Conservation (phyloP, 352 stramenopile genomes). For the Globisporangium perplexum region DNA sequence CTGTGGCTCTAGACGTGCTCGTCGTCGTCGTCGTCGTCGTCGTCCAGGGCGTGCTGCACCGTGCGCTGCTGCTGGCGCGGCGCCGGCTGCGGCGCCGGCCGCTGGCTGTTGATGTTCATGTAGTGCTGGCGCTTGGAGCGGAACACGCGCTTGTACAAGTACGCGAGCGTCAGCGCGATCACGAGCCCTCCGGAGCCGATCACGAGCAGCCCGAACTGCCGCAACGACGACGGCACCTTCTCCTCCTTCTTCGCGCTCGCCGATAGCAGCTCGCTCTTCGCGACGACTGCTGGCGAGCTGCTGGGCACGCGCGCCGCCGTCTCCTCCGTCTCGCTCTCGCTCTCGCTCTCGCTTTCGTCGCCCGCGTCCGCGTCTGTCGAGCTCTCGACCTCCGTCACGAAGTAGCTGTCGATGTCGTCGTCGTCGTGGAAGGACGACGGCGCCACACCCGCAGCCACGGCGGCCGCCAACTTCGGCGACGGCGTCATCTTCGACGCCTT, state of each 20-base stretch:
- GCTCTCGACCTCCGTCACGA: slow-evolving; percentile 6
- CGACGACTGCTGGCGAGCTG: background rate
- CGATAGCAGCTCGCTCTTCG: slow-evolving; percentile 10
- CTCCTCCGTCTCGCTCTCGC: slow-evolving; percentile 3
- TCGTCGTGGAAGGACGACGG: slow-evolving; percentile 4
- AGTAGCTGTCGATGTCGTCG: slow-evolving; percentile 7
- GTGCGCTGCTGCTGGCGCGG: background rate
- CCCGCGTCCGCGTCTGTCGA: background rate
- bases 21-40: slow-evolving; percentile 3
- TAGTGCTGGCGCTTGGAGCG: slow-evolving; percentile 47
- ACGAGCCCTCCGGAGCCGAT: slow-evolving; percentile 56
- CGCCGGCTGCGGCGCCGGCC: background rate
- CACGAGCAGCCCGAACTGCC: slow-evolving; percentile 57
- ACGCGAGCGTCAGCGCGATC: slow-evolving; percentile 49
- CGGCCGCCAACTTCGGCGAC: slow-evolving; percentile 8
- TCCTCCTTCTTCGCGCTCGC: slow-evolving; percentile 19
- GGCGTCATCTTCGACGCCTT: slow-evolving; percentile 8
- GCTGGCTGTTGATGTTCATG: slow-evolving; percentile 62
- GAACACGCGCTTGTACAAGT: slow-evolving; percentile 73
- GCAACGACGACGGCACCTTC: slow-evolving; percentile 29
- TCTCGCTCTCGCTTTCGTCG: background rate
- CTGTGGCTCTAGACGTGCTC: background rate
- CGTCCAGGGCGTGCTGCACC: background rate
- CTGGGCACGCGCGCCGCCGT: no score
- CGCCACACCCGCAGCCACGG: slow-evolving; percentile 1